Evolutionary conservation across 768 basidiomycete genomes (phyloP).

Genomic region (Xerocomellus chrysenteron): DNA sequence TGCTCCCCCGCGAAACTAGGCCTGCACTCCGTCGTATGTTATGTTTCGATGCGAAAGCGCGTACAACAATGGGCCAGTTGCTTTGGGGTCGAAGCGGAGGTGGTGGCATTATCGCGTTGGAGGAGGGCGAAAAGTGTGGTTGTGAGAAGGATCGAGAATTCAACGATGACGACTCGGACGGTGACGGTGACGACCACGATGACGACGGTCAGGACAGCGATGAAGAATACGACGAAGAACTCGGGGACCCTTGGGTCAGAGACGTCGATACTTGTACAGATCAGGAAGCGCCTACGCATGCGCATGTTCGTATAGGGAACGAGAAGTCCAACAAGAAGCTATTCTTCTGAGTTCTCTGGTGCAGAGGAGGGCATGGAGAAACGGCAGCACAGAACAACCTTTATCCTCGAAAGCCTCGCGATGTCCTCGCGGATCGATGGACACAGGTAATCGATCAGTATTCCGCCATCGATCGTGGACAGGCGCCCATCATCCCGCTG

Average conservation of each 20-base stretch:
- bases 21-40: constrained; percentile 92
- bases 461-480: background rate
- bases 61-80: constrained; percentile 91
- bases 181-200: constrained; percentile 44
- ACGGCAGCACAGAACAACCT: background rate
- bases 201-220: constrained; percentile 25
- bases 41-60: constrained; percentile 80
- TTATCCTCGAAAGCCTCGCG: constrained; percentile 9
- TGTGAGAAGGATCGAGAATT: constrained; percentile 48
- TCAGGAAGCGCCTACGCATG: constrained; percentile 51
- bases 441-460: constrained; percentile 12
- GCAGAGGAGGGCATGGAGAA: background rate
- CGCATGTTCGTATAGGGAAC: constrained; percentile 75
- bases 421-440: constrained; percentile 16
- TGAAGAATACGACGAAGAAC: constrained; percentile 60
- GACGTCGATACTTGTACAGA: constrained; percentile 65
- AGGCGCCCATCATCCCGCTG: background rate
- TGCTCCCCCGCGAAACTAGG: constrained; percentile 91
- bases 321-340: constrained; percentile 72
- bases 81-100: constrained; percentile 78
- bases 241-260: constrained; percentile 89
- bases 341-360: constrained; percentile 53
- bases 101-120: constrained; percentile 56
- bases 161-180: constrained; percentile 33
- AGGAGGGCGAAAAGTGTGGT: constrained; percentile 52